Percentiles rank a stretch among this genome's conserved stretches.
phyloP scores from a whole-genome alignment of 2,329 filamentous ascomycete genomes.

The Colletotrichum gigasporum region DNA sequence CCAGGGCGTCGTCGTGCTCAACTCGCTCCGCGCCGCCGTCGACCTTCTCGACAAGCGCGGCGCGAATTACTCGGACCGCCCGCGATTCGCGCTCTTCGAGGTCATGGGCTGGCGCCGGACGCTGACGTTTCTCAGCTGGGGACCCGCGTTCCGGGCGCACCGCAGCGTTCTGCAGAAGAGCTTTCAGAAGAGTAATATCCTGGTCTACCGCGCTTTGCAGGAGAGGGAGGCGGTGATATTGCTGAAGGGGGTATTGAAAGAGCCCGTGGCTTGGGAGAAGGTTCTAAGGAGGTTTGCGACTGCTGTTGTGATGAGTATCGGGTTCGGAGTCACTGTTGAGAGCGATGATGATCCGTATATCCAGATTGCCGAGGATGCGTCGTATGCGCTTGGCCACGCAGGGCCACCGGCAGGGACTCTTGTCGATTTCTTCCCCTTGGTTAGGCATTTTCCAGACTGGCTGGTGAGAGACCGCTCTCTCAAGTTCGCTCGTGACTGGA shows the following conservation, averaged over 20 bases:
- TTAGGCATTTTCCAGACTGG: conserved; percentile 50
- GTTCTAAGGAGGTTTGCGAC: conserved; percentile 49
- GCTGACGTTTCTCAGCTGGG: conserved; percentile 54
- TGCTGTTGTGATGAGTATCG: conserved; percentile 52
- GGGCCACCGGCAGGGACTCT: conserved; percentile 46
- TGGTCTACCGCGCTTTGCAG: conserved; percentile 42
- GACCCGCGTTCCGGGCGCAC: conserved; percentile 51
- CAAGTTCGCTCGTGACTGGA: conserved; percentile 40
- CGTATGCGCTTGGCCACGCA: conserved; percentile 43
- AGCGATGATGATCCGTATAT: conserved; percentile 47
- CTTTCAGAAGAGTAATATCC: conserved; percentile 49
- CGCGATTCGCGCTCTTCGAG: conserved; percentile 52
- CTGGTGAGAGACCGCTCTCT: conserved; percentile 40
- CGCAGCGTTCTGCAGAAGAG: conserved; percentile 52
- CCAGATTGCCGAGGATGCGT: conserved; percentile 34
- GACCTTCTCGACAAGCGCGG: conserved; percentile 56
- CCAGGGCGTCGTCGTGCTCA: conserved; percentile 50
- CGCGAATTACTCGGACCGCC: conserved; percentile 54
- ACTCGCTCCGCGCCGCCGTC: conserved; percentile 50
- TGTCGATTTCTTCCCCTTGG: conserved; percentile 58
- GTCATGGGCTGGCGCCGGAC: conserved; percentile 57
- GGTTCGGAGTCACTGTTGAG: conserved; percentile 51
- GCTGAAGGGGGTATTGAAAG: conserved; percentile 41
- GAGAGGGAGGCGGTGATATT: conserved; percentile 28
- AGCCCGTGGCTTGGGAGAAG: conserved; percentile 47